A percentile compares a stretch with the other conserved stretches of the same genome.
phyloP scores from a whole-genome alignment of 225 moss, liverwort and hornwort species.

The Bryoerythrophyllum caledonicum region DNA sequence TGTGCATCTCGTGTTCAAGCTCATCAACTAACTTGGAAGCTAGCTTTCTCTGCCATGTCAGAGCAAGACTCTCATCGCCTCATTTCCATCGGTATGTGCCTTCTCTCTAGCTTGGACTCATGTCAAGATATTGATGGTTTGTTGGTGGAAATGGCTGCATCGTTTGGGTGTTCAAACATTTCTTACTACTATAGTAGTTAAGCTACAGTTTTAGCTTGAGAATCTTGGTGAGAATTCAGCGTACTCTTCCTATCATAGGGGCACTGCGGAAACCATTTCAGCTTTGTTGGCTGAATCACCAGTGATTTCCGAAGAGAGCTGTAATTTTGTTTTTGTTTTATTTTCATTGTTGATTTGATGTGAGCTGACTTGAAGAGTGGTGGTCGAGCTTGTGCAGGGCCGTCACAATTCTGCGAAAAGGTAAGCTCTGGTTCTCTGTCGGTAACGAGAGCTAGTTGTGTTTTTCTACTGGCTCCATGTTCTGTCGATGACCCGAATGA shows the following conservation, averaged over 20 bases:
- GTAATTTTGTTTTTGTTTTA: too few species aligned
- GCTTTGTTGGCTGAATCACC: too few species aligned
- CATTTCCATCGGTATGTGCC: constrained; percentile 12
- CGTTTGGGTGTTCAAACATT: neutral
- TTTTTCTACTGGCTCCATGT: neutral
- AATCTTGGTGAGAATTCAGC: too few species aligned
- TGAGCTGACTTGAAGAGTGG: neutral
- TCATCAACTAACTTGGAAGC: neutral
- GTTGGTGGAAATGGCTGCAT: neutral
- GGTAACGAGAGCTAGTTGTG: neutral
- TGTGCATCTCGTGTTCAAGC: neutral
- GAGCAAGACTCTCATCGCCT: neutral
- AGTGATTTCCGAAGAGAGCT: neutral
- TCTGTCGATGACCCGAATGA: neutral
- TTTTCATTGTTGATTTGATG: too few species aligned
- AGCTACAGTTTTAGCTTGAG: too few species aligned
- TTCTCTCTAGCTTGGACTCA: too few species aligned
- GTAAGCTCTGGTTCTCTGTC: constrained; percentile 19
- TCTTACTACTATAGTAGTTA: too few species aligned
- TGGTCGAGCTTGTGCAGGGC: constrained; percentile 34
- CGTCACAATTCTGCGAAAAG: constrained; percentile 91
- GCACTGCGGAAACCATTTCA: too few species aligned
- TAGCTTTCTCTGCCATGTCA: neutral
- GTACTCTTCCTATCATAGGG: too few species aligned
- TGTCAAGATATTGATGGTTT: too few species aligned